Evolutionary conservation across 2,329 filamentous ascomycete species (phyloP), one percentile per base, ranked within the genome.

Genomic region (Epicoccum nigrum): DNA sequence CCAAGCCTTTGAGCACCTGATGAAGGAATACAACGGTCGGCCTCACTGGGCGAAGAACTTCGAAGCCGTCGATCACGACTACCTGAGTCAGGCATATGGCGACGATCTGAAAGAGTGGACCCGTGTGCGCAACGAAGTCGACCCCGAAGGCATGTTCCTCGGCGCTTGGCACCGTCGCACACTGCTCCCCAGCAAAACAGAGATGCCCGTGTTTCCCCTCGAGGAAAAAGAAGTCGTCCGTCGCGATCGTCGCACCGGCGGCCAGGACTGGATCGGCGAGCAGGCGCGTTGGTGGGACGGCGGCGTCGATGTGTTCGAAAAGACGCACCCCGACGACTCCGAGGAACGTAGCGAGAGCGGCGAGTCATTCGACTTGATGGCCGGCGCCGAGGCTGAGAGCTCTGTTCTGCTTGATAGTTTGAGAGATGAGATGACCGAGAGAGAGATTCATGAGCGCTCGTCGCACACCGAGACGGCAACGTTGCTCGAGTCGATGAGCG

Each of bases 1-100:
- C 72, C 82, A 92, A 73, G 92, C 88, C 1, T 96, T 96, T 59
- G 92, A 96, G 73, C 93, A 87, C 80, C 79, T 96, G 37, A 96
- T 96, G 92, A 86, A 85, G 52, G 89, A 95, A 35, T 78, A 95
- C 62, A 89, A 88, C 44, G 92, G 88, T 7, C 83, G 83, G 37
- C 92, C 92, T 15, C 92, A 96, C 74, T 96, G 92, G 90, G 92
- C 92, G 7, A 96, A 96, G 81, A 96, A 96, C 71, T 96, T 95
- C 72, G 77, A 64, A 19, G 80, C 81, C 7, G 79, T 82, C 4
- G 75, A 79, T 4, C 80, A 82, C 9, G 65, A 77, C 0, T 84
- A 89, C 23, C 80, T 96, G 34, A 81, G 83, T 51, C 70, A 73
- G 1, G 84, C 90, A 71, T 95, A 94, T 69, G 87, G 87, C 32